Conservation (phyloP, 78 protist species). For the Trichosphaerium sp. region DNA sequence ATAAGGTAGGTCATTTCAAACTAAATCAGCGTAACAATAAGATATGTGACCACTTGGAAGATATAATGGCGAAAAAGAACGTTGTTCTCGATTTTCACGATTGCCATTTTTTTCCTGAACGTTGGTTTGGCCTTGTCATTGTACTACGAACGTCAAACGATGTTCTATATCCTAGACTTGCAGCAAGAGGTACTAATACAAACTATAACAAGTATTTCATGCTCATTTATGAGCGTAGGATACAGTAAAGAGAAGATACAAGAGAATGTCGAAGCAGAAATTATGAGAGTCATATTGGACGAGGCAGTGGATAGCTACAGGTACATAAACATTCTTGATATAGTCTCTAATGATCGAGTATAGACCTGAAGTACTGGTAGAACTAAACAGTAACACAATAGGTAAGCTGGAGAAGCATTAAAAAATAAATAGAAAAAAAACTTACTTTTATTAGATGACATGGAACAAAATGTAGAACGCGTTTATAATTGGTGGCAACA, state of each 20-base stretch:
- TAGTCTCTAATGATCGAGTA: too few species aligned
- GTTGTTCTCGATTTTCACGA: slow-evolving; percentile 71
- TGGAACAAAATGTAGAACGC: slow-evolving; percentile 9
- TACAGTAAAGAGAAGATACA: slow-evolving; percentile 51
- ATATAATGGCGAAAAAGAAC: slow-evolving; percentile 44
- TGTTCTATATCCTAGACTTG: slow-evolving; percentile 47
- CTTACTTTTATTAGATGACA: too few species aligned
- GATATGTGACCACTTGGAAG: slow-evolving; percentile 41
- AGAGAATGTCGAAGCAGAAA: slow-evolving; percentile 79
- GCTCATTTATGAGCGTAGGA: slow-evolving; percentile 2
- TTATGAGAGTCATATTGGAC: slow-evolving; percentile 67
- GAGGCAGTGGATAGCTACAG: slow-evolving; percentile 72
- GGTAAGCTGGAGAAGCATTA: too few species aligned
- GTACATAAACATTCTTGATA: too few species aligned
- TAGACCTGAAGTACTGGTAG: background rate
- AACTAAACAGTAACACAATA: slow-evolving; percentile 9
- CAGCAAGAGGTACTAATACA: slow-evolving; percentile 4
- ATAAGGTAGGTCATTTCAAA: too few species aligned
- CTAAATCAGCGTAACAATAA: too few species aligned
- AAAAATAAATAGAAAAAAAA: too few species aligned
- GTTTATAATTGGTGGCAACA: background rate
- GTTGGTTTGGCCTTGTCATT: slow-evolving; percentile 83
- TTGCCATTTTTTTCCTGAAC: slow-evolving; percentile 80
- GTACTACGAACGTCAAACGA: slow-evolving; percentile 62
- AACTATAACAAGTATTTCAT: background rate